Percentiles rank a stretch among this genome's conserved stretches.
phyloP scores from a whole-genome alignment of 306 rosid genomes.

The Carpinus viminea region DNA sequence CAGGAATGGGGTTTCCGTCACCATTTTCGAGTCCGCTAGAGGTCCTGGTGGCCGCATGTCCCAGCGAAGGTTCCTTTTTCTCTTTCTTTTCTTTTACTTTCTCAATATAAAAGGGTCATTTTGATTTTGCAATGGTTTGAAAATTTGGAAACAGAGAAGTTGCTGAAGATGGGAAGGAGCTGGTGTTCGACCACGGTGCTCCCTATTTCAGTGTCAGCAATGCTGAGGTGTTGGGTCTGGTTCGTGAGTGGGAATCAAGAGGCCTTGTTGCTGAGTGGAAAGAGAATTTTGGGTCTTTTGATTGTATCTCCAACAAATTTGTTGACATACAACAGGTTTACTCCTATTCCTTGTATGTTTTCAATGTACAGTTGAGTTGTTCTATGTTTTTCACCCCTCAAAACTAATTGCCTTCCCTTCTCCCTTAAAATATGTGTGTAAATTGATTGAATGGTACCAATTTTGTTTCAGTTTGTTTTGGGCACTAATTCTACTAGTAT shows the following conservation, averaged over 20 bases:
- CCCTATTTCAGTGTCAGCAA: slow-evolving; percentile 72
- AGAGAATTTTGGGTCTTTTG: slow-evolving; percentile 70
- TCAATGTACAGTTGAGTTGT: neutral
- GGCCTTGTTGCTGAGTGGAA: slow-evolving; percentile 83
- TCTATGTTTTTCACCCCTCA: neutral
- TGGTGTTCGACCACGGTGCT: slow-evolving; percentile 86
- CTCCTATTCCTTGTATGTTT: slow-evolving; percentile 6
- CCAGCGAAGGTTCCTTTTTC: slow-evolving; percentile 58
- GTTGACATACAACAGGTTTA: slow-evolving; percentile 60
- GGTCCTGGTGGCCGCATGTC: slow-evolving; percentile 99
- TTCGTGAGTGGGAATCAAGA: slow-evolving; percentile 75
- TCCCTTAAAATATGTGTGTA: neutral
- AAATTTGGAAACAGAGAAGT: slow-evolving; percentile 50
- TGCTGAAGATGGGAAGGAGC: slow-evolving; percentile 78
- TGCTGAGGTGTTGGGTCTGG: slow-evolving; percentile 51
- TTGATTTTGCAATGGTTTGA: slow-evolving; percentile 19
- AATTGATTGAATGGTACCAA: neutral
- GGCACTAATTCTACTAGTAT: neutral
- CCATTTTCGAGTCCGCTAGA: slow-evolving; percentile 85
- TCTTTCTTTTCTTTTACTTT: neutral
- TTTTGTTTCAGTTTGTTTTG: neutral
- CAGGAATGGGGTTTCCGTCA: slow-evolving; percentile 67
- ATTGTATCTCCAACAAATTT: slow-evolving; percentile 55
- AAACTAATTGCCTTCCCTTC: neutral
- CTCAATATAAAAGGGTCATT: neutral